phyloP scores from a whole-genome alignment of 768 basidiomycete species.

The Pleurotus sapidus region DNA sequence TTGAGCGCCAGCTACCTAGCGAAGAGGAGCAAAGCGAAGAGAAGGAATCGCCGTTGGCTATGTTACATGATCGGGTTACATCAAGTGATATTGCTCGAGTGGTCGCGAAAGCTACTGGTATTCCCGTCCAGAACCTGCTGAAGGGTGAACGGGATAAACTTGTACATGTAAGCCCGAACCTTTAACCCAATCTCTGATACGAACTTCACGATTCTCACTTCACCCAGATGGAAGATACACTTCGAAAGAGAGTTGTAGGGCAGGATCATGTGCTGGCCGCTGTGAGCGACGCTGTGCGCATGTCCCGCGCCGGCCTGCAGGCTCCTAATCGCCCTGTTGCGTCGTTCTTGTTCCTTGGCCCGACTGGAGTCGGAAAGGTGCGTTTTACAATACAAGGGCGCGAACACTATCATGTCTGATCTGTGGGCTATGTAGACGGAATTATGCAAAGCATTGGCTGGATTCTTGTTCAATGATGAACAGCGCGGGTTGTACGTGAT shows the following conservation, averaged over 20 bases:
- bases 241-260: conserved; percentile 77
- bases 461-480: conserved; percentile 89
- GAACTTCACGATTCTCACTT: not conserved
- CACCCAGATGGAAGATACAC: conserved; percentile 79
- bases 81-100: conserved; percentile 88
- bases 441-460: conserved; percentile 83
- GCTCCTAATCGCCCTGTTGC: conserved; percentile 89
- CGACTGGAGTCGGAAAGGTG: conserved; percentile 86
- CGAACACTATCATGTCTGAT: not conserved
- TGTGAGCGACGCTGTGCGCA: conserved; percentile 87
- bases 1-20: conserved; percentile 67
- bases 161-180: conserved; percentile 60
- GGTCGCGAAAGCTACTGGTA: conserved; percentile 85
- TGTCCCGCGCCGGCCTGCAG: conserved; percentile 88
- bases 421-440: conserved; percentile 56
- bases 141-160: conserved; percentile 90
- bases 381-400: conserved; percentile 1
- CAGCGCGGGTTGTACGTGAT: conserved; percentile 73
- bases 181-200: too few species aligned
- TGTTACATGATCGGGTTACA: conserved; percentile 85
- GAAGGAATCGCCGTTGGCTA: conserved; percentile 50
- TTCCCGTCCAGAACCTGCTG: conserved; percentile 84
- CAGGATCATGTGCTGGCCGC: conserved; percentile 87
- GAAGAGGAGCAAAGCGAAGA: conserved; percentile 41
- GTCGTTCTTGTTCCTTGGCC: conserved; percentile 88